A percentile compares a stretch with the other conserved stretches of the same genome.
Conservation (phyloP, 306 rosid genomes). For the Cicer pinnatifidum region DNA sequence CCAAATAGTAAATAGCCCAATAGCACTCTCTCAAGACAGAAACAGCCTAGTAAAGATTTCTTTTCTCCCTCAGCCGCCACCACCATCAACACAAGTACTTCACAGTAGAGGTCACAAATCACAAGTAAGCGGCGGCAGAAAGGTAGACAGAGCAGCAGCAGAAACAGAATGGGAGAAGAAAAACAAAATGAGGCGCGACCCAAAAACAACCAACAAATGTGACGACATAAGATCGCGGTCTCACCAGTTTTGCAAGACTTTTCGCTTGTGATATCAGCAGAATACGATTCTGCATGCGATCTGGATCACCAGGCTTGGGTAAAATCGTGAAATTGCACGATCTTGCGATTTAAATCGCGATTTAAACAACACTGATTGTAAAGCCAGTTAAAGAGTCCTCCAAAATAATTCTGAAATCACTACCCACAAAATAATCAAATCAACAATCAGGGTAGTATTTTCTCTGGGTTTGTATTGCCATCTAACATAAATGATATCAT, state of each 20-base stretch:
- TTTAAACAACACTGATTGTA: slow-evolving; percentile 25
- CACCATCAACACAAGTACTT: too few species aligned
- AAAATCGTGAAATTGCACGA: not conserved
- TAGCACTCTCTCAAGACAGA: too few species aligned
- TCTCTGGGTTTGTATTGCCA: slow-evolving; percentile 2
- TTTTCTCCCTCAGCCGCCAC: too few species aligned
- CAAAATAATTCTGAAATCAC: slow-evolving; percentile 27
- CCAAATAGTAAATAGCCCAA: too few species aligned
- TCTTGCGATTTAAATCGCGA: not conserved
- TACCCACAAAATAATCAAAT: slow-evolving; percentile 19
- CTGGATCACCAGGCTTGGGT: not conserved
- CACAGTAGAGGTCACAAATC: too few species aligned
- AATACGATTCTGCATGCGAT: not conserved
- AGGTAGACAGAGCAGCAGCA: too few species aligned
- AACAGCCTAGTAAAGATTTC: too few species aligned
- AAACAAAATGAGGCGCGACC: too few species aligned
- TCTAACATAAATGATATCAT: slow-evolving; percentile 21
- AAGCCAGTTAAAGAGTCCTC: not conserved
- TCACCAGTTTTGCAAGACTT: not conserved
- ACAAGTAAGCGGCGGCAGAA: too few species aligned
- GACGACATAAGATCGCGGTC: too few species aligned
- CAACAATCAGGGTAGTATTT: slow-evolving; percentile 27
- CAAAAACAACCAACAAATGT: too few species aligned
- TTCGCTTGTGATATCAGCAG: not conserved
- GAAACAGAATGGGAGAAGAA: too few species aligned